Evolutionary conservation across 805 yeast species (phyloP), one percentile per base, ranked within the genome.

Genomic region (Nakazawaea ambrosiae): DNA sequence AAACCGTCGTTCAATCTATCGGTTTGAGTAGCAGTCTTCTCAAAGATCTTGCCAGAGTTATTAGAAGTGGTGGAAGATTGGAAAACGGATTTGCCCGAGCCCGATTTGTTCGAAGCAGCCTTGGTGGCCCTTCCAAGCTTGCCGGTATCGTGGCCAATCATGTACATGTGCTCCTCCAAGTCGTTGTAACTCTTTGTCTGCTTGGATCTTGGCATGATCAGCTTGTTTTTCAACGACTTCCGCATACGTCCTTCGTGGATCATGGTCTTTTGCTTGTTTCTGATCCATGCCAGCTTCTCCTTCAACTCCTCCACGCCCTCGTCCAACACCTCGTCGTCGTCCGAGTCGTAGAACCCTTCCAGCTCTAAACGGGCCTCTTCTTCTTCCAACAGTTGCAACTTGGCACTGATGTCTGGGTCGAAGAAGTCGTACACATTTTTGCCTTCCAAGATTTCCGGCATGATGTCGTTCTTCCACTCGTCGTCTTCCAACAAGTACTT

Each of bases 371-470:
- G 75, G 62, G 90, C 97, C 66, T 92, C 99, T 65, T 92, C 99
- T 46, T 84, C 96, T 66, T 92, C 99, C 47, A 92, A 70, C 14
- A 95, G 96, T 63, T 87, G 87, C 57, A 92, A 73, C 66, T 92
- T 92, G 48, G 86, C 82, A 34, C 88, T 83, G 56, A 92, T 92
- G 50, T 92, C 98, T 30, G 96, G 87, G 55, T 92, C 99, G 60
- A 92, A 73, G 81, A 84, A 92, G 64, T 92, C 99, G 65, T 88
- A 90, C 41, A 92, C 96, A 58, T 92, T 92, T 68, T 78, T 83
- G 65, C 99, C 99, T 55, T 92, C 88, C 58, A 92, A 68, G 38
- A 92, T 73, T 69, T 92, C 99, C 20, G 99, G 99, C 87, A 92
- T 87, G 45, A 82, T 73, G 62, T 92, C 99, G 49, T 87, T 78